phyloP scores from a whole-genome alignment of 2,329 filamentous ascomycete species.

The Fonsecaea multimorphosa region DNA sequence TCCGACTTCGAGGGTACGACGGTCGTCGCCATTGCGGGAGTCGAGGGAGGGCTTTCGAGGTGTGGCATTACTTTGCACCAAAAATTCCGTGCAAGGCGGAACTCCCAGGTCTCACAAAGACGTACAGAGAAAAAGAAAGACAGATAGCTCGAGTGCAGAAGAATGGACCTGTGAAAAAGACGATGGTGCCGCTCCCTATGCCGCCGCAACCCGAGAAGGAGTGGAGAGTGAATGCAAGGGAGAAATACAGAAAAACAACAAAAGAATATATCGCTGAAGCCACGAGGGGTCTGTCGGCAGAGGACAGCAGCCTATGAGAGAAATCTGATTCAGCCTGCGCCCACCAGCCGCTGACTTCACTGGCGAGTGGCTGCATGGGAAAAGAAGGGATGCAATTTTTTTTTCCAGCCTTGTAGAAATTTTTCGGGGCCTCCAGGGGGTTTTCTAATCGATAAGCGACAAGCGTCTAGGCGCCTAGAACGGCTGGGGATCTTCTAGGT shows the following conservation, averaged over 20 bases:
- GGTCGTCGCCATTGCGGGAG: constrained; percentile 43
- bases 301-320: constrained; percentile 12
- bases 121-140: background rate
- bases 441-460: constrained; percentile 24
- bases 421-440: constrained; percentile 17
- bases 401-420: constrained; percentile 25
- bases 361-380: constrained; percentile 11
- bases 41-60: constrained; percentile 31
- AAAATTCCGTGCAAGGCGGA: constrained; percentile 6
- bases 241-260: constrained; percentile 4
- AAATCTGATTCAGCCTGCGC: constrained; percentile 32
- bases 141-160: background rate
- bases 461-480: background rate
- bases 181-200: background rate
- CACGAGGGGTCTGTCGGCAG: background rate
- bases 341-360: constrained; percentile 10
- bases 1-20: constrained; percentile 57
- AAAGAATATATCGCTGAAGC: constrained; percentile 10
- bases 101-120: background rate
- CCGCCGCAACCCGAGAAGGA: constrained; percentile 9
- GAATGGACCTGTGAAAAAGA: background rate
- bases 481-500: no score
- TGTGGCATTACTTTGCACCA: constrained; percentile 32
- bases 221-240: constrained; percentile 11
- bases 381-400: constrained; percentile 19